These are phyloP conservation scores for Tuber calosporum DNA, from an alignment of 495 filamentous ascomycete species.

Conservation along the genomic window DNA sequence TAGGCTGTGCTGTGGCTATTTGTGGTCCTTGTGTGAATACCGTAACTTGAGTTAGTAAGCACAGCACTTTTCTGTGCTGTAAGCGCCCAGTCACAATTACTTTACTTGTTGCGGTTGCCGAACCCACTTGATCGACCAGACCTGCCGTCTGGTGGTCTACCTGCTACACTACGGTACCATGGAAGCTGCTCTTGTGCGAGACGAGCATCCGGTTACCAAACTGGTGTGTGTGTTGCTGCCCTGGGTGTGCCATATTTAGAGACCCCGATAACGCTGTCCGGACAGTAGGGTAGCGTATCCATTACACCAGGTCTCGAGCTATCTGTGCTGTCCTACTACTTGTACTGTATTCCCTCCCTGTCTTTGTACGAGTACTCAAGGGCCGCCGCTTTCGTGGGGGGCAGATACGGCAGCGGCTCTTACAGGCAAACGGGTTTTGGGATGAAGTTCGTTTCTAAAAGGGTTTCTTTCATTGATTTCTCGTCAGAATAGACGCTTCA, in stretches of 20 bases:
- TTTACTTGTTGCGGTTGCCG: no score
- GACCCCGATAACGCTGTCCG: background rate
- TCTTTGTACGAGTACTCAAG: background rate
- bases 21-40: background rate
- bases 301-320: background rate
- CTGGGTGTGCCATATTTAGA: background rate
- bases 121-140: no score
- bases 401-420: background rate
- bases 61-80: background rate
- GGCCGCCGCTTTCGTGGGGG: background rate
- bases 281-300: background rate
- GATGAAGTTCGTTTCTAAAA: background rate
- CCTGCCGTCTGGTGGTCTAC: no score
- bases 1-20: background rate
- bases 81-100: background rate
- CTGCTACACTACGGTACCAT: no score
- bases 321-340: background rate
- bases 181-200: background rate
- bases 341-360: background rate
- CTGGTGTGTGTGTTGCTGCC: background rate
- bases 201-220: background rate
- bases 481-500: no score
- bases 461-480: background rate
- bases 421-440: background rate
- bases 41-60: no score